Evolutionary conservation across 2,329 filamentous ascomycete species (phyloP), one percentile per base, ranked within the genome.

Genomic region (Diaporthe australafricana): DNA sequence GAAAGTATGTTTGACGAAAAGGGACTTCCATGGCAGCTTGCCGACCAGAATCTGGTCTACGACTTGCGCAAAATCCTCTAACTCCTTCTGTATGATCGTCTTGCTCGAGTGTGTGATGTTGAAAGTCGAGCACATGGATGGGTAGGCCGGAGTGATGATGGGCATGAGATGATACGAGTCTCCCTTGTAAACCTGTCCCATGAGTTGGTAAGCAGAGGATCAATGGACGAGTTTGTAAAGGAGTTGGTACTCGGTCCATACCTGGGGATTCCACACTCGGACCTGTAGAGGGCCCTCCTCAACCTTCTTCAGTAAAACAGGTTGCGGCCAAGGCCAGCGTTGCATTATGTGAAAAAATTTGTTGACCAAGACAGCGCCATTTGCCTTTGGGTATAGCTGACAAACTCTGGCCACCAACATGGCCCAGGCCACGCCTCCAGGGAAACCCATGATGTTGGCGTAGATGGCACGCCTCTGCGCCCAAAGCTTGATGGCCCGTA

Each of bases 331-430:
- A 40, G 90, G 91, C 96, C 96, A 99, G 75, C 92, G 91, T 75
- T 91, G 90, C 85, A 98, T 94, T 75, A 99, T 92, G 76, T 93
- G 88, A 83, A 98, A 99, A 86, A 99, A 98, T 81, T 98, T 98
- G 79, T 92, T 90, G 50, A 99, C 92, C 70, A 99, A 92, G 30
- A 95, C 93, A 1, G 95, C 94, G 22, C 94, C 93, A 11, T 94
- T 94, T 8, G 96, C 96, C 79, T 94, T 95, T 17, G 96, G 96
- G 78, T 98, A 99, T 20, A 99, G 88, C 82, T 99, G 96, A 81
- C 96, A 98, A 52, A 98, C 94, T 75, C 96, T 90, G 66, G 96
- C 96, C 35, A 98, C 95, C 78, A 99, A 89, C 93, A 99, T 98
- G 16, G 96, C 96, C 94, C 96, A 99, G 6, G 96, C 96, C 50